A percentile compares a stretch with the other conserved stretches of the same genome.
These are phyloP conservation scores for Neurospora sublineolata DNA, from an alignment of 495 filamentous ascomycete species.

Conservation along the genomic window DNA sequence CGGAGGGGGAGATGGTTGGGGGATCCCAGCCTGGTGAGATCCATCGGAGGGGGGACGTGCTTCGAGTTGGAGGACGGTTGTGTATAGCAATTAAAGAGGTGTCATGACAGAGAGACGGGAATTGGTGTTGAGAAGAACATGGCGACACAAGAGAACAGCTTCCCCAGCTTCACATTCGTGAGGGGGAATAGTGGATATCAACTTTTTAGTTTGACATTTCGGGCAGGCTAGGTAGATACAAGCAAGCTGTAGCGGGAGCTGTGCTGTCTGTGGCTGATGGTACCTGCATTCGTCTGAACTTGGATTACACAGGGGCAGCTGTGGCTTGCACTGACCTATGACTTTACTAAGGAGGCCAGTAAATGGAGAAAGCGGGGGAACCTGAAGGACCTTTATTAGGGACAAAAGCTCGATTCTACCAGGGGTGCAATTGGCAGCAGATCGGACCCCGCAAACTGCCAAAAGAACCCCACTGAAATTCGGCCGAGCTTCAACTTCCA, in stretches of 20 bases:
- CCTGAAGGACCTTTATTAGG: too few relatives aligned
- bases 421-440: not conserved
- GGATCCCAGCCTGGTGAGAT: not conserved
- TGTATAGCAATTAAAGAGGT: not conserved
- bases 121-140: not conserved
- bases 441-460: not conserved
- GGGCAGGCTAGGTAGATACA: not conserved
- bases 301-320: not conserved
- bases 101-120: not conserved
- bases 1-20: not conserved
- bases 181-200: not conserved
- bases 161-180: not conserved
- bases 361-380: not conserved
- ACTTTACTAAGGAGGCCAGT: not conserved
- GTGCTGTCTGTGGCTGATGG: not conserved
- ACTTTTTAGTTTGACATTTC: not conserved
- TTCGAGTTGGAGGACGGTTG: too few relatives aligned
- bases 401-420: not conserved
- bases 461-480: not conserved
- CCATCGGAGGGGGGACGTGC: not conserved
- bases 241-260: not conserved
- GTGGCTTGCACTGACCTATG: not conserved
- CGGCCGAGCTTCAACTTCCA: not conserved
- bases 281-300: not conserved
- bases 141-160: not conserved